Percentiles rank a stretch among this genome's conserved stretches.
Evolutionary conservation across 73 alveolate species (phyloP).

Genomic region (Tetrahymena malaccensis): DNA sequence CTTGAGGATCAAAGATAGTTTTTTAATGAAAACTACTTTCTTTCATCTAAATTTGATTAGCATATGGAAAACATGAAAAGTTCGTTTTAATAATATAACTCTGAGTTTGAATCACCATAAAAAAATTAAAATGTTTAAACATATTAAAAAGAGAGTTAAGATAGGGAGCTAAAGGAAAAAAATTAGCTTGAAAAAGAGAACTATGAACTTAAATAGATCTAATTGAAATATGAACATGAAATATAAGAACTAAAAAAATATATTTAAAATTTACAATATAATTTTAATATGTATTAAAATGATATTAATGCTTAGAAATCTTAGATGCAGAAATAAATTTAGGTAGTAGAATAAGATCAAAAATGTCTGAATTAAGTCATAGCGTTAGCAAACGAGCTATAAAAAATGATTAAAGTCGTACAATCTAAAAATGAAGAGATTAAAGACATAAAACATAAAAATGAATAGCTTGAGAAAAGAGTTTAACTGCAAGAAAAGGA

Average conservation of each 20-base stretch:
- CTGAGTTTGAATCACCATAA: background rate
- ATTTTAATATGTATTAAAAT: background rate
- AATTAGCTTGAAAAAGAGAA: background rate
- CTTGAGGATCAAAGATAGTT: background rate
- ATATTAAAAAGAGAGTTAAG: background rate
- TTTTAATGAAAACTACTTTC: background rate
- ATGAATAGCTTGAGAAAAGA: background rate
- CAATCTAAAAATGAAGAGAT: background rate
- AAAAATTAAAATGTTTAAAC: background rate
- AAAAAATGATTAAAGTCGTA: background rate
- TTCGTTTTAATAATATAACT: background rate
- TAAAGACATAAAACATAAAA: background rate
- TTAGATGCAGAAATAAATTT: background rate
- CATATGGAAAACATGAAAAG: background rate
- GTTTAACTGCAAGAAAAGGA: background rate
- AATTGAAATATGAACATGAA: background rate
- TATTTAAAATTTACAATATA: background rate
- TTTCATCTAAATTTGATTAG: background rate
- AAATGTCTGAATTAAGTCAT: background rate
- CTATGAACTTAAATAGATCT: background rate
- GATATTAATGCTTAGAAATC: background rate
- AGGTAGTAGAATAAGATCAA: background rate
- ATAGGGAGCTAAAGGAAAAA: background rate
- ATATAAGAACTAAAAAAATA: background rate
- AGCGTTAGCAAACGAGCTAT: background rate